Conservation (phyloP, 129 eudicot genomes). For the carrot (Daucus carota) region DH1_v3.0 NC_030381.2:41238001-41238500, state of each 20-base stretch:
- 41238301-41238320: neutral
- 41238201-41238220: slow-evolving; percentile 39
- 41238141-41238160: slow-evolving; percentile 26
- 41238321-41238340: neutral
- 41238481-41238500: neutral
- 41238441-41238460: no score
- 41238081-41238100: slow-evolving; percentile 17
- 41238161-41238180: slow-evolving; percentile 26
- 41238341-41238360: neutral
- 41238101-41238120: slow-evolving; percentile 24
- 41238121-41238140: slow-evolving; percentile 27
- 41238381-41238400: neutral
- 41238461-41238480: neutral
- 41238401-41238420: neutral
- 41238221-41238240: slow-evolving; percentile 26
- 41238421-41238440: neutral
- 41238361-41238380: neutral
- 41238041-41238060: slow-evolving; percentile 23
- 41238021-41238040: slow-evolving; percentile 29
- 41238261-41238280: slow-evolving; percentile 10
- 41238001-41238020: slow-evolving; percentile 30
- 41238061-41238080: slow-evolving; percentile 20
- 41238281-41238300: slow-evolving; percentile 3
- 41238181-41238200: slow-evolving; percentile 33
- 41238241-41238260: slow-evolving; percentile 57